phyloP scores from a whole-genome alignment of 306 rosid genomes.

The Quillaja saponaria region DNA sequence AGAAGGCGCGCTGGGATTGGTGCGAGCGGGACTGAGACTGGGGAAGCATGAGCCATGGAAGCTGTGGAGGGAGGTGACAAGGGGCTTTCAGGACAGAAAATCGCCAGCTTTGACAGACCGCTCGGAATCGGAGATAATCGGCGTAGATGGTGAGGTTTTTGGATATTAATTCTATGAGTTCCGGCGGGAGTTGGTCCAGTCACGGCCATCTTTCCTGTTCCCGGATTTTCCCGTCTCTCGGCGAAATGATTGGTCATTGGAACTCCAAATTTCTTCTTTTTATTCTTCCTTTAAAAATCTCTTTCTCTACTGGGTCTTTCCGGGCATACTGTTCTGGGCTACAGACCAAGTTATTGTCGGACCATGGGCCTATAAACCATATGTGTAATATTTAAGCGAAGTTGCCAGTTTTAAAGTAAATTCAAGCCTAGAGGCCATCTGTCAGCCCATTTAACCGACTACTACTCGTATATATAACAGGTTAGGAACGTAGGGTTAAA shows the following conservation, averaged over 20 bases:
- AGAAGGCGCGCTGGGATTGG: constrained; percentile 45
- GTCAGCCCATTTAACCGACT: no score
- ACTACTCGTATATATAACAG: no score
- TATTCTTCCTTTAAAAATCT: no score
- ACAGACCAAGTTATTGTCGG: no score
- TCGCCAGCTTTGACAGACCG: constrained; percentile 52
- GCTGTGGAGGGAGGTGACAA: constrained; percentile 61
- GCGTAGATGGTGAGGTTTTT: constrained; percentile 36
- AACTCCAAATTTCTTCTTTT: background rate
- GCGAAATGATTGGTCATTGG: no score
- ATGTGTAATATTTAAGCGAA: background rate
- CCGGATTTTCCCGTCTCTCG: no score
- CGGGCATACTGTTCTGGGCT: no score
- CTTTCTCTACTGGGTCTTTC: no score
- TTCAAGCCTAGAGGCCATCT: no score
- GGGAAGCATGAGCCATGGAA: constrained; percentile 74
- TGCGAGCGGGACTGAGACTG: constrained; percentile 11
- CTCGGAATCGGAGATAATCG: constrained; percentile 58
- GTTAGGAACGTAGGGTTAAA: no score
- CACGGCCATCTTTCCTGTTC: constrained; percentile 33
- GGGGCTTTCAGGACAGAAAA: constrained; percentile 46
- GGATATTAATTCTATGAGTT: constrained; percentile 50
- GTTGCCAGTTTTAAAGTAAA: background rate
- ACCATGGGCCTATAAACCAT: no score
- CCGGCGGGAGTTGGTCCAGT: constrained; percentile 60